A percentile compares a stretch with the other conserved stretches of the same genome.
Evolutionary conservation across 371 early-diverging fungal species (phyloP).

Genomic region (Syncephalastrum sp.): DNA sequence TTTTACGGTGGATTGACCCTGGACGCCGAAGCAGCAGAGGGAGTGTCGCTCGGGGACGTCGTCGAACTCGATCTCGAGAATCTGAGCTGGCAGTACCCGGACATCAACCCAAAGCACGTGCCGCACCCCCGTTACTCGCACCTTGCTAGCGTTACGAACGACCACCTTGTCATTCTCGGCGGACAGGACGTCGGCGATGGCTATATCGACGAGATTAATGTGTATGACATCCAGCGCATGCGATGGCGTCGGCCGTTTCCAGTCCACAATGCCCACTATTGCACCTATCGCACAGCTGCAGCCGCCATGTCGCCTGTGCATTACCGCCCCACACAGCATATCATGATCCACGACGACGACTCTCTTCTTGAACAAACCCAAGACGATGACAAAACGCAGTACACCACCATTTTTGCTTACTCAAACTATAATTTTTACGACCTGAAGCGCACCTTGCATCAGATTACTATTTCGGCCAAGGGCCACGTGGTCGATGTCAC

Average conservation of each 20-base stretch:
- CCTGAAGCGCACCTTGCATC: slow-evolving; percentile 62
- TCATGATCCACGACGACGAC: slow-evolving; percentile 10
- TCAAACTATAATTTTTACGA: slow-evolving; percentile 68
- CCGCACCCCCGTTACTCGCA: slow-evolving; percentile 72
- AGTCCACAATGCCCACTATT: slow-evolving; percentile 56
- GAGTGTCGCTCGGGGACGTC: slow-evolving; percentile 59
- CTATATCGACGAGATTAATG: slow-evolving; percentile 66
- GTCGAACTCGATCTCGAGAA: slow-evolving; percentile 35
- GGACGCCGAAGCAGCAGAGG: slow-evolving; percentile 7
- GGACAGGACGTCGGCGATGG: slow-evolving; percentile 69
- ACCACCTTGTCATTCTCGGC: slow-evolving; percentile 61
- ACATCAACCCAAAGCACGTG: slow-evolving; percentile 15
- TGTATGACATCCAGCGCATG: slow-evolving; percentile 54
- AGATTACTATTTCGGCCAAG: slow-evolving; percentile 39
- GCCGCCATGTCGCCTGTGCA: slow-evolving; percentile 41
- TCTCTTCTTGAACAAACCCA: neutral
- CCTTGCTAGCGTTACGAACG: slow-evolving; percentile 50
- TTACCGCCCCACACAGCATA: slow-evolving; percentile 14
- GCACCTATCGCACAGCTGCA: slow-evolving; percentile 69
- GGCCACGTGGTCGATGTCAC: slow-evolving; percentile 36
- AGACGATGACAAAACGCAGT: neutral
- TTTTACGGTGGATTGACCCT: slow-evolving; percentile 62
- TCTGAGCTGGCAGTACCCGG: slow-evolving; percentile 51
- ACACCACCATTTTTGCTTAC: slow-evolving; percentile 48
- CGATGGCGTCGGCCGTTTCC: slow-evolving; percentile 56